Percentiles rank a stretch among this genome's conserved stretches.
Conservation (phyloP, 108 stramenopile species). For the Fragilaria crotonensis region DNA sequence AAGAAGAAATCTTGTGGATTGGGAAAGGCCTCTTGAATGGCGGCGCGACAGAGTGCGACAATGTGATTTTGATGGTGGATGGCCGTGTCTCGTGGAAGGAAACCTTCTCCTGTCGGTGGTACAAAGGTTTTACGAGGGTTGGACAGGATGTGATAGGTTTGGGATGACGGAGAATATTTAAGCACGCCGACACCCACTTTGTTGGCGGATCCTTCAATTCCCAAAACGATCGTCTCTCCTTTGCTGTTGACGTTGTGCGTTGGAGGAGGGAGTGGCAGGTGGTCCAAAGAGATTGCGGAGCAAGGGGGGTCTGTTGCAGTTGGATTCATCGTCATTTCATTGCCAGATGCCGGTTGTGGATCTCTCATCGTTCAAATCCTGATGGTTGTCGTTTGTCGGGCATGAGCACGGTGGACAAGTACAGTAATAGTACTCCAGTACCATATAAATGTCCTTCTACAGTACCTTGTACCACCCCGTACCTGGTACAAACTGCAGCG, state of each 20-base stretch:
- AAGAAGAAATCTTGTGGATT: constrained; percentile 16
- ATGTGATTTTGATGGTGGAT: constrained; percentile 96
- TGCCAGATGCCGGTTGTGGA: no score
- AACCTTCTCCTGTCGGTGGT: constrained; percentile 92
- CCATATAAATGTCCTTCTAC: no score
- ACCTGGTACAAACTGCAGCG: no score
- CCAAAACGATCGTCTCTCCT: constrained; percentile 67
- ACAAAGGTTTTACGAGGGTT: constrained; percentile 97
- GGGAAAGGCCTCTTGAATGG: constrained; percentile 83
- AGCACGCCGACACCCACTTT: constrained; percentile 97
- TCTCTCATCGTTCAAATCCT: no score
- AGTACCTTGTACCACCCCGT: no score
- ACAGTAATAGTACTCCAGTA: no score
- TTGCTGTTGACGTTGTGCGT: constrained; percentile 17
- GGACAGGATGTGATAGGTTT: constrained; percentile 82
- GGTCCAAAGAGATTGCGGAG: constrained; percentile 27
- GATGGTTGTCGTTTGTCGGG: no score
- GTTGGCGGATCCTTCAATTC: constrained; percentile 99
- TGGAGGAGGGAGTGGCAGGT: constrained; percentile 41
- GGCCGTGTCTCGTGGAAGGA: constrained; percentile 95
- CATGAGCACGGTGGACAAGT: no score
- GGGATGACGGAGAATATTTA: constrained; percentile 46
- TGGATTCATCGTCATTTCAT: no score
- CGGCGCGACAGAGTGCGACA: constrained; percentile 83
- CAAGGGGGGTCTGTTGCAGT: constrained; percentile 47